A percentile compares a stretch with the other conserved stretches of the same genome.
Evolutionary conservation across 2,329 filamentous ascomycete genomes (phyloP).

Genomic region (Macrophomina pseudophaseolina): DNA sequence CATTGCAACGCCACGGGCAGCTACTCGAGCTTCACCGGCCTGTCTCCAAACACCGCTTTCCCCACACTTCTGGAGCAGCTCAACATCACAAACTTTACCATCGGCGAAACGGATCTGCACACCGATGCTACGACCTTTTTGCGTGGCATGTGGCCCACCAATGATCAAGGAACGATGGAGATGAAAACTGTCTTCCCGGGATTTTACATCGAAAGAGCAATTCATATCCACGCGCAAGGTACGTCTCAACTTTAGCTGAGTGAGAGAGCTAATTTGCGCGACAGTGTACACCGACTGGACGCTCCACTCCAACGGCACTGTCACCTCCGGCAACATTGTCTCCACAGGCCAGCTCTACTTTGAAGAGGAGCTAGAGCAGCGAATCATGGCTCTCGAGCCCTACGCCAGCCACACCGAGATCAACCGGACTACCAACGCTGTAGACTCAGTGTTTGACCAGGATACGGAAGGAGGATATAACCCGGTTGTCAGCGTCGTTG

Average conservation of each 20-base stretch:
- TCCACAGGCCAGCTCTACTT: conserved; percentile 44
- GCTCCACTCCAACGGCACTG: conserved; percentile 37
- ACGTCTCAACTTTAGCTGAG: background rate
- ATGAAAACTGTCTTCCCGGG: conserved; percentile 36
- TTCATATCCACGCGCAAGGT: conserved; percentile 34
- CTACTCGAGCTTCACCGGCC: conserved; percentile 37
- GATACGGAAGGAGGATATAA: conserved; percentile 29
- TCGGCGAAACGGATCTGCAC: conserved; percentile 31
- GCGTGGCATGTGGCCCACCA: conserved; percentile 39
- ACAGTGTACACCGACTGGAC: conserved; percentile 31
- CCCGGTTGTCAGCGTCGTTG: conserved; percentile 36
- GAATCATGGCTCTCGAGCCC: conserved; percentile 43
- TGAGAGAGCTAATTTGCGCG: background rate
- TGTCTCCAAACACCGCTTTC: conserved; percentile 28
- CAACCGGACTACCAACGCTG: conserved; percentile 42
- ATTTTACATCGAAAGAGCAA: conserved; percentile 35
- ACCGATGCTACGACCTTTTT: conserved; percentile 39
- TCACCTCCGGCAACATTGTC: conserved; percentile 37
- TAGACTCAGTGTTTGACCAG: conserved; percentile 31
- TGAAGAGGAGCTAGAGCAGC: conserved; percentile 35
- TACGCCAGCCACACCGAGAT: conserved; percentile 43
- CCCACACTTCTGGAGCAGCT: conserved; percentile 35
- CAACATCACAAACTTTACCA: conserved; percentile 33
- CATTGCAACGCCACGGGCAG: conserved; percentile 33
- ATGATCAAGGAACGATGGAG: conserved; percentile 35